Conservation (phyloP, 495 filamentous ascomycete genomes). For the Tuber aestivum region DNA sequence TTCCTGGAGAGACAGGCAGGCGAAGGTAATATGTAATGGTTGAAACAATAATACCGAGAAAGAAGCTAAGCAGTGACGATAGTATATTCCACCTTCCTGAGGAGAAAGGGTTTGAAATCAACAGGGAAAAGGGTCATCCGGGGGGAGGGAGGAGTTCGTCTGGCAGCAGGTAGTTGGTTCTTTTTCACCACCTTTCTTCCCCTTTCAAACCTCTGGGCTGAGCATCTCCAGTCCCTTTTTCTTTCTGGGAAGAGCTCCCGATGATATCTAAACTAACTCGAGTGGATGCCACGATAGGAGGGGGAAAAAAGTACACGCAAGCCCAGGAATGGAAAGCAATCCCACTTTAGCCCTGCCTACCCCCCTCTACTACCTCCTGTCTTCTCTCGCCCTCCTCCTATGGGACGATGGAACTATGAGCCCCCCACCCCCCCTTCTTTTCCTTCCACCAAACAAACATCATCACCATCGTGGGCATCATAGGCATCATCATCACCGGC, state of each 20-base stretch:
- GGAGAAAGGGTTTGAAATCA: neutral
- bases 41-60: neutral
- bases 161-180: neutral
- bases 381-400: neutral
- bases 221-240: conserved; percentile 5
- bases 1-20: neutral
- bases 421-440: neutral
- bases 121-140: neutral
- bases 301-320: neutral
- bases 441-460: neutral
- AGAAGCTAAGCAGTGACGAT: conserved; percentile 2
- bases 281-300: neutral
- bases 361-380: neutral
- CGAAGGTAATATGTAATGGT: conserved; percentile 1
- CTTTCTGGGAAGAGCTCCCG: neutral
- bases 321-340: neutral
- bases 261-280: conserved; percentile 2
- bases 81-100: neutral
- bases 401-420: neutral
- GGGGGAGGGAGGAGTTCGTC: neutral
- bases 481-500: conserved; percentile 4
- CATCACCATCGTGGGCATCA: conserved; percentile 3
- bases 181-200: conserved; percentile 1
- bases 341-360: neutral
- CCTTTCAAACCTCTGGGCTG: neutral